Conservation (phyloP, 345 rosid genomes). For the Citrus mangshanensis region DNA sequence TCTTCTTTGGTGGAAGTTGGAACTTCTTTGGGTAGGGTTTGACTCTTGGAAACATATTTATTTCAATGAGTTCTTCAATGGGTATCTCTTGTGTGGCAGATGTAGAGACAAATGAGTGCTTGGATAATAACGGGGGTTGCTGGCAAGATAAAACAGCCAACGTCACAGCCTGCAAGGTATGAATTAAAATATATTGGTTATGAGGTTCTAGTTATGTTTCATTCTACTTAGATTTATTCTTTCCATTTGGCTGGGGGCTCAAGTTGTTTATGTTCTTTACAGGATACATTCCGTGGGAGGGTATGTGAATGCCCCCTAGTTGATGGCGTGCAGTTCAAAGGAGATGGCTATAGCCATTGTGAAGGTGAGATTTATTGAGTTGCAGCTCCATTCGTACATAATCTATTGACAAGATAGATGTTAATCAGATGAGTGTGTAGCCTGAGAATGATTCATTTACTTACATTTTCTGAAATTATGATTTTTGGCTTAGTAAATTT, state of each 20-base stretch:
- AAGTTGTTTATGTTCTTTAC: conserved; percentile 12
- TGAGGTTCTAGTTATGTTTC: background rate
- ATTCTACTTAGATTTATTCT: background rate
- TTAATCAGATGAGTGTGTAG: background rate
- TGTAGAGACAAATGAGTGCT: conserved; percentile 93
- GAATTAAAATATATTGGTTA: conserved; percentile 8
- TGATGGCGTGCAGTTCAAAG: conserved; percentile 91
- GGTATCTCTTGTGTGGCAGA: conserved; percentile 41
- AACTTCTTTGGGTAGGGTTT: background rate
- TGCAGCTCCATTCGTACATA: background rate
- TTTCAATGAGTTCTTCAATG: conserved; percentile 11
- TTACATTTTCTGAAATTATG: background rate
- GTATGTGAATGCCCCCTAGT: conserved; percentile 91
- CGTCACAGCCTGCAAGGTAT: conserved; percentile 94
- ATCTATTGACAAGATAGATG: background rate
- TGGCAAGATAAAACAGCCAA: conserved; percentile 85
- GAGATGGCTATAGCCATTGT: conserved; percentile 94
- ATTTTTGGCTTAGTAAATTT: background rate
- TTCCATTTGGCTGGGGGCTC: background rate
- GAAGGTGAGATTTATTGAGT: conserved; percentile 53
- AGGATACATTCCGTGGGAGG: conserved; percentile 98
- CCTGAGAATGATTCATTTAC: background rate
- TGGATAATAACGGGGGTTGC: conserved; percentile 92
- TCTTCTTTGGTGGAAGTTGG: conserved; percentile 1
- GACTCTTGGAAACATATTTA: background rate